A percentile compares a stretch with the other conserved stretches of the same genome.
These are phyloP conservation scores for Cyberlindnera mrakii DNA, from an alignment of 805 yeast genomes.

Conservation along the genomic window DNA sequence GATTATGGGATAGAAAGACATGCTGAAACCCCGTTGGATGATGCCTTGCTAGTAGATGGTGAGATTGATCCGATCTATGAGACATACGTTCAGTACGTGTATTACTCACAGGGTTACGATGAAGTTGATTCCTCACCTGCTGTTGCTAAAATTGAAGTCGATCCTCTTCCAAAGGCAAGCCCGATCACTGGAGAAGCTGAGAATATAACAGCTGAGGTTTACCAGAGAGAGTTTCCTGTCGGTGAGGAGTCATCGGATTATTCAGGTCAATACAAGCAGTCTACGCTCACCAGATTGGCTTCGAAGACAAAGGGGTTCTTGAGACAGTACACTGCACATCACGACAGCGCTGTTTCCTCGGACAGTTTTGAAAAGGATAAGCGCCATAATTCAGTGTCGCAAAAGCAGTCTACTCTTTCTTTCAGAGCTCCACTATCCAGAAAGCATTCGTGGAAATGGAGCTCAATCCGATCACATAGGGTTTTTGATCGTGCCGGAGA, in stretches of 20 bases:
- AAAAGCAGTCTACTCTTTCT: too few species aligned
- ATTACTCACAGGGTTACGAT: not conserved
- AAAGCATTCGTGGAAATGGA: not conserved
- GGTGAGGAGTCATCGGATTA: not conserved
- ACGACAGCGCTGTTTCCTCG: not conserved
- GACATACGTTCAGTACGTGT: constrained; percentile 8
- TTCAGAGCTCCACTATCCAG: not conserved
- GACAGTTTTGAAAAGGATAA: not conserved
- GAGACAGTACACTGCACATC: constrained; percentile 6
- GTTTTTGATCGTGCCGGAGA: not conserved
- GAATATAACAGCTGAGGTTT: not conserved
- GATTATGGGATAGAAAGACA: not conserved
- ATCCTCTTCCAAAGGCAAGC: not conserved
- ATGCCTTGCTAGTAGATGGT: not conserved
- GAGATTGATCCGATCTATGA: constrained; percentile 8
- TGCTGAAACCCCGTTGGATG: not conserved
- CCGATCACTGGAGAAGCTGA: not conserved
- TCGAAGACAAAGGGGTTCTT: constrained; percentile 10
- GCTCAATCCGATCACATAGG: not conserved
- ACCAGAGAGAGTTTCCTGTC: not conserved
- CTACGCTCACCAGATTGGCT: constrained; percentile 7
- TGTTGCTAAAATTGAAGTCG: not conserved
- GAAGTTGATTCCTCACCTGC: not conserved
- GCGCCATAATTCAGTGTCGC: too few species aligned
- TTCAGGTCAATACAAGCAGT: not conserved